A percentile compares a stretch with the other conserved stretches of the same genome.
phyloP scores from a whole-genome alignment of 768 basidiomycete genomes.

The Tulasnella sp. region DNA sequence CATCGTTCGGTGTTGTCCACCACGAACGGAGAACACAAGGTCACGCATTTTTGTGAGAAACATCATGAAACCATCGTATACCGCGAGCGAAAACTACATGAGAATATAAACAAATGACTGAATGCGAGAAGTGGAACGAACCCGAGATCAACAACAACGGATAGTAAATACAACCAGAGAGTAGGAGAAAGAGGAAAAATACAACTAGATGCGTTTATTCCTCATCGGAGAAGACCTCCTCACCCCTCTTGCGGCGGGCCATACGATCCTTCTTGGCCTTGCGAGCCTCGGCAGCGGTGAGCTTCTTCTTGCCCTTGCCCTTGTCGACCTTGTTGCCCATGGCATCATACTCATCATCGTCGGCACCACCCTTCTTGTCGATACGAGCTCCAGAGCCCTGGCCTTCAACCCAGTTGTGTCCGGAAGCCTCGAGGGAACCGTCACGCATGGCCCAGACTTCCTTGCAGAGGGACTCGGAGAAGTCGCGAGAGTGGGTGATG shows the following conservation, averaged over 20 bases:
- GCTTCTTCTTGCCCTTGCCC: constrained; percentile 77
- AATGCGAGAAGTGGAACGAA: not conserved
- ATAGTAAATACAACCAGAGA: not conserved
- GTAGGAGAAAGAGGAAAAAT: not conserved
- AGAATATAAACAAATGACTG: not conserved
- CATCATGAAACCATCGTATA: not conserved
- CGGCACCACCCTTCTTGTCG: constrained; percentile 87
- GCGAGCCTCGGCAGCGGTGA: constrained; percentile 71
- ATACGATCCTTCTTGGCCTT: constrained; percentile 98
- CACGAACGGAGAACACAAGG: not conserved
- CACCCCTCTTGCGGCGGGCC: constrained; percentile 78
- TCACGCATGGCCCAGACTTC: constrained; percentile 99
- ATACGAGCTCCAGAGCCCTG: constrained; percentile 93
- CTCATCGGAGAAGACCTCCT: constrained; percentile 48
- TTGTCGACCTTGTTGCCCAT: constrained; percentile 94
- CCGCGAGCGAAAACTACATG: not conserved
- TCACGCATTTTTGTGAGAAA: not conserved
- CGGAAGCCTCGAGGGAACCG: constrained; percentile 90
- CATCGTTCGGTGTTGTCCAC: not conserved
- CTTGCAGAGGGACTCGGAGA: constrained; percentile 93
- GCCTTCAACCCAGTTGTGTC: constrained; percentile 99
- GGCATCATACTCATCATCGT: constrained; percentile 87
- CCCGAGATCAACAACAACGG: not conserved
- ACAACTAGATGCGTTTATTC: constrained; percentile 25
- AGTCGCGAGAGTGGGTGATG: constrained; percentile 97